Conservation (phyloP, 192 early-diverging fungal species). For the Backusella parvicylindrica region DNA sequence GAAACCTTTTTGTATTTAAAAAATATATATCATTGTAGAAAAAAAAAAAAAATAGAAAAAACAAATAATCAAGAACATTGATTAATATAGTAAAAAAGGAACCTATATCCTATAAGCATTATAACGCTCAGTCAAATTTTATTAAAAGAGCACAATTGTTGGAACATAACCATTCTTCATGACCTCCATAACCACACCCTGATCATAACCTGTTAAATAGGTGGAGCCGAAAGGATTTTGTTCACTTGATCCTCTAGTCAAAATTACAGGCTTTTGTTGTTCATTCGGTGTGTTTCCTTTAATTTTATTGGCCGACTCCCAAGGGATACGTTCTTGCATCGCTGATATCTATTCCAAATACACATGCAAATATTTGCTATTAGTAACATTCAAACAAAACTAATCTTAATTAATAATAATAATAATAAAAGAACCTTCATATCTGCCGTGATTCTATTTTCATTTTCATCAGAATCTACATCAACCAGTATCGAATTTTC, state of each 20-base stretch:
- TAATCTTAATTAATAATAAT: background rate
- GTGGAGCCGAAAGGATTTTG: conserved; percentile 73
- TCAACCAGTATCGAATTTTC: conserved; percentile 22
- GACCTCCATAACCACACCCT: conserved; percentile 58
- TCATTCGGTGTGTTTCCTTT: conserved; percentile 25
- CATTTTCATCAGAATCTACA: conserved; percentile 17
- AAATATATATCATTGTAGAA: background rate
- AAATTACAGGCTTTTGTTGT: conserved; percentile 51
- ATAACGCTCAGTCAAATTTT: background rate
- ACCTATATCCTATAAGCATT: background rate
- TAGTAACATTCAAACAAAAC: background rate
- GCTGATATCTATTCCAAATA: background rate
- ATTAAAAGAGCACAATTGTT: conserved; percentile 53
- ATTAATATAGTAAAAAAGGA: background rate
- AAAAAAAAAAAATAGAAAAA: background rate
- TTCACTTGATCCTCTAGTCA: conserved; percentile 57
- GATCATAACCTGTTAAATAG: conserved; percentile 58
- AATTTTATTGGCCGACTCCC: conserved; percentile 14
- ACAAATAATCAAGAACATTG: background rate
- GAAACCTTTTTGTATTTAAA: background rate
- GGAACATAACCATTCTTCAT: conserved; percentile 62
- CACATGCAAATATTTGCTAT: background rate
- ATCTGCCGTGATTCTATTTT: conserved; percentile 19
- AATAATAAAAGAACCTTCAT: conserved; percentile 22
- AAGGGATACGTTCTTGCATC: conserved; percentile 32